Conservation (phyloP, 495 filamentous ascomycete genomes). For the Articulospora tetracladia region DNA sequence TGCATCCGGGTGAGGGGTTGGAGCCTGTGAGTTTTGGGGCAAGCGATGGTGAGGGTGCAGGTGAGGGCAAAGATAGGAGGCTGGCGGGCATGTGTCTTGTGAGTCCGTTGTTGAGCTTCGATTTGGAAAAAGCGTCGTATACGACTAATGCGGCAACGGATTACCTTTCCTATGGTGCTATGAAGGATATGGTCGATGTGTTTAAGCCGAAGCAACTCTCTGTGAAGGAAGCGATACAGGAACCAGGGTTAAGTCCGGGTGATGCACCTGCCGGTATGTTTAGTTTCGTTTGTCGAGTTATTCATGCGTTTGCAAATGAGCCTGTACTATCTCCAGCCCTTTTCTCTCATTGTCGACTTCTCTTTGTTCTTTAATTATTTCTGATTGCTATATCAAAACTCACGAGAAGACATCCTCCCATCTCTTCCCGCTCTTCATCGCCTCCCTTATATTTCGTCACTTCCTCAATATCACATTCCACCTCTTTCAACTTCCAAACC, state of each 20-base stretch:
- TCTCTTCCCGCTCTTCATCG: no score
- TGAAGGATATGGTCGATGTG: not conserved
- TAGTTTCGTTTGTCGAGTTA: not conserved
- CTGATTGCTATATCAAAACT: no score
- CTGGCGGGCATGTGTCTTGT: constrained; percentile 6
- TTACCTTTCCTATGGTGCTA: not conserved
- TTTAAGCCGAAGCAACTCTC: not conserved
- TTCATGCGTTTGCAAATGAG: no score
- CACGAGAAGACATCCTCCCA: no score
- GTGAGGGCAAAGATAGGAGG: no score
- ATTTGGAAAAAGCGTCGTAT: constrained; percentile 6
- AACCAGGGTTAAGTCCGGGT: not conserved
- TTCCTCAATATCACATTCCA: no score
- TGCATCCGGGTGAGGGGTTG: not conserved
- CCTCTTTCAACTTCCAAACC: no score
- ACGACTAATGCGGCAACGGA: not conserved
- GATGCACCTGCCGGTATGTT: constrained; percentile 8
- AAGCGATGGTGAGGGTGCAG: no score
- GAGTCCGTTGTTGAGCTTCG: constrained; percentile 7
- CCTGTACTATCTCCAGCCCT: no score
- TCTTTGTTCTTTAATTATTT: no score
- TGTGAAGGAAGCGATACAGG: not conserved
- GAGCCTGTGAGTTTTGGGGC: not conserved
- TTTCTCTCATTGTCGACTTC: no score
- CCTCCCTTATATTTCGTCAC: no score